Evolutionary conservation across 1,139 yeast genomes (phyloP).

Genomic region (Taiozyma sp.): DNA sequence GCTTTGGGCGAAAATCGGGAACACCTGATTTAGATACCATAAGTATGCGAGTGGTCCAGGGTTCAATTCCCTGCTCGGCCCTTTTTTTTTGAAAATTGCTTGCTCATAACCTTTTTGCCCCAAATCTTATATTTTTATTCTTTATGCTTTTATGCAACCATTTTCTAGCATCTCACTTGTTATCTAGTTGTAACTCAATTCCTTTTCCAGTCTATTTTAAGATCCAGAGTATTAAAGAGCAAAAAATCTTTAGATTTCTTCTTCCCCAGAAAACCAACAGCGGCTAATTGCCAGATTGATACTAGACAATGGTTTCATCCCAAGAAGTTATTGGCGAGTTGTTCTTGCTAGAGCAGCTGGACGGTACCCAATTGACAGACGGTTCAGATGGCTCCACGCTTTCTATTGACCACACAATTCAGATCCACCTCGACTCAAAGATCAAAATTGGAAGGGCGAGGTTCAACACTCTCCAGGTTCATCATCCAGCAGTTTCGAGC

Average conservation of each 20-base stretch:
- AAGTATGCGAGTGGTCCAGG: constrained; percentile 26
- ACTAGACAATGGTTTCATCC: not conserved
- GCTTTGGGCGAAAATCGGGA: constrained; percentile 23
- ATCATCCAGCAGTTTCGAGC: constrained; percentile 34
- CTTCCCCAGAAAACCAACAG: not conserved
- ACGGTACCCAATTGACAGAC: not conserved
- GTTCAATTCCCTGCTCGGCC: constrained; percentile 28
- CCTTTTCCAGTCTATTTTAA: not conserved
- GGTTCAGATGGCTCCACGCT: not conserved
- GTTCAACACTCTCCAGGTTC: constrained; percentile 25
- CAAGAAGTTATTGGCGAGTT: not conserved
- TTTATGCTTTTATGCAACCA: too few species aligned
- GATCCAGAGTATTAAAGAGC: not conserved
- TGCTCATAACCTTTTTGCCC: too few species aligned
- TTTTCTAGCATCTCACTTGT: too few species aligned
- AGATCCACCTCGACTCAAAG: constrained; percentile 13
- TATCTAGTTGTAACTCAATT: too few species aligned
- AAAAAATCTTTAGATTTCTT: not conserved
- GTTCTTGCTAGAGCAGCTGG: not conserved
- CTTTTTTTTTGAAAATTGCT: constrained; percentile 11
- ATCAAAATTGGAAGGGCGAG: constrained; percentile 31
- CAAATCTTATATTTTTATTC: too few species aligned
- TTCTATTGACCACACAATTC: constrained; percentile 2
- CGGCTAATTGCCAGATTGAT: not conserved
- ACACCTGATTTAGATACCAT: constrained; percentile 9